Evolutionary conservation across 129 eudicot species (phyloP).

Genomic region (Ambrosia trifida): DNA sequence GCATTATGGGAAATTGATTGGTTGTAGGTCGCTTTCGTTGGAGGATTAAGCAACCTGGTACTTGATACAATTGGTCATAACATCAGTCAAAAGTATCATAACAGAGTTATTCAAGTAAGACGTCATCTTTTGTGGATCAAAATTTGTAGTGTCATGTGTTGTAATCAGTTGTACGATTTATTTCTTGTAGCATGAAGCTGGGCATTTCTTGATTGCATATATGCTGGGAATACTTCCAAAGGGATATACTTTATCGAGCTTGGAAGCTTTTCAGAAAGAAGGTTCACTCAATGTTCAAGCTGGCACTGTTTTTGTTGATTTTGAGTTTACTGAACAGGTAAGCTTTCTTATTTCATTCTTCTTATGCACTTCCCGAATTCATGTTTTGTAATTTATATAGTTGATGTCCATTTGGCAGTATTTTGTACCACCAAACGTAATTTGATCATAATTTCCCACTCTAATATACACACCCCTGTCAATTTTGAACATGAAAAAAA

Average conservation of each 20-base stretch:
- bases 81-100: conserved; percentile 84
- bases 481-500: neutral
- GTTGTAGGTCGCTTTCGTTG: conserved; percentile 64
- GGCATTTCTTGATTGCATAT: conserved; percentile 80
- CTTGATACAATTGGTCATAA: conserved; percentile 94
- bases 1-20: conserved; percentile 25
- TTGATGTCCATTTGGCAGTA: neutral
- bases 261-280: conserved; percentile 83
- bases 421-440: neutral
- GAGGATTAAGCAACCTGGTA: conserved; percentile 72
- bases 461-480: neutral
- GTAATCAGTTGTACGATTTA: neutral
- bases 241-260: conserved; percentile 79
- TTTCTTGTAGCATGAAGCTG: conserved; percentile 80
- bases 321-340: conserved; percentile 85
- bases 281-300: conserved; percentile 95
- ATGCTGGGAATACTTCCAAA: conserved; percentile 83
- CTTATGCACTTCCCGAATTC: conserved; percentile 1
- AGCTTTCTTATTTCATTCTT: conserved; percentile 25
- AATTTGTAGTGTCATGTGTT: neutral
- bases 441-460: neutral
- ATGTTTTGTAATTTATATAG: neutral
- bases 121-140: conserved; percentile 4
- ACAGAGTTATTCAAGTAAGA: conserved; percentile 85
- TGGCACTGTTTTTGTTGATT: conserved; percentile 89